Conservation (phyloP, 768 basidiomycete genomes). For the Leccinum barrowsii region DNA sequence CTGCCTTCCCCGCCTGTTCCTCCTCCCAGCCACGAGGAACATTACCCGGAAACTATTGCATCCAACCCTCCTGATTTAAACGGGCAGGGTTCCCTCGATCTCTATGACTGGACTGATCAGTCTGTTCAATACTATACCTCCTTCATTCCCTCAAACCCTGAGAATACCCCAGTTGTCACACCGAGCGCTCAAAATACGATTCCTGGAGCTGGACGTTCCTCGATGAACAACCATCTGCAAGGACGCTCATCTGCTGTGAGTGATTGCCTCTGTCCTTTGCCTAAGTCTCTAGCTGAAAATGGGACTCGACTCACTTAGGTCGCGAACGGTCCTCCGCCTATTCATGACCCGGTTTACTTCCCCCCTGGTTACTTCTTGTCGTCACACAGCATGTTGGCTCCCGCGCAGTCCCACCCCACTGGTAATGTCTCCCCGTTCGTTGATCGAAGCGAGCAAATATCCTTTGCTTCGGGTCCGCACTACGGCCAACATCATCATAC, state of each 20-base stretch:
- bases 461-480: background rate
- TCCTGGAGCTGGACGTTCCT: accelerated
- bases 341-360: too few relatives aligned
- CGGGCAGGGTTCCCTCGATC: background rate
- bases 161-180: background rate
- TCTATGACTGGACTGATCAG: background rate
- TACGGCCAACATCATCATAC: background rate
- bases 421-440: background rate
- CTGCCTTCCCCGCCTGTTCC: background rate
- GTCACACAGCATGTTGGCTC: background rate
- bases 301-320: background rate
- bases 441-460: background rate
- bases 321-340: background rate
- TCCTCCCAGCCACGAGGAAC: background rate
- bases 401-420: background rate
- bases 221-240: too few relatives aligned
- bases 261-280: too few relatives aligned
- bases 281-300: background rate
- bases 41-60: too few relatives aligned
- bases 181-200: background rate
- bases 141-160: background rate
- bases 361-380: background rate
- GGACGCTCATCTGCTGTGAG: background rate
- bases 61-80: background rate
- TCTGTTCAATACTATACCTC: background rate